Conservation (phyloP, 2,329 filamentous ascomycete genomes). For the Verticillium zaregamsianum region DNA sequence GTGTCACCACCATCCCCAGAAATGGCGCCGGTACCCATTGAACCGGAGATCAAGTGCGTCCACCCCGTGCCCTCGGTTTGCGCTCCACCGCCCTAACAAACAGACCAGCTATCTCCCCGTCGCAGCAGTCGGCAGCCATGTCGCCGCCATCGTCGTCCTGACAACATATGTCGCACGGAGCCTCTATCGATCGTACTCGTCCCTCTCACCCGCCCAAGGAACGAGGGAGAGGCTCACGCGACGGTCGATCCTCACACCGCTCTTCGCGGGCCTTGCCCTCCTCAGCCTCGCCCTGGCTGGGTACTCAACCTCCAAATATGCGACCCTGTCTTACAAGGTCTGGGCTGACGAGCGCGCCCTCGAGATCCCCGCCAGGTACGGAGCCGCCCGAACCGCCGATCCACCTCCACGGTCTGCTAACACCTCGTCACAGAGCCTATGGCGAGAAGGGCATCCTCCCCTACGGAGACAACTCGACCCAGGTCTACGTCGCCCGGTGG, state of each 20-base stretch:
- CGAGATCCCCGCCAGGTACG: constrained; percentile 29
- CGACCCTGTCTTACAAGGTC: constrained; percentile 41
- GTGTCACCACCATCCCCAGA: background rate
- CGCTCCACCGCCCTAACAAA: constrained; percentile 10
- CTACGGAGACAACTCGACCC: constrained; percentile 20
- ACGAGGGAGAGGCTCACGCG: constrained; percentile 25
- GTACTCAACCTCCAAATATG: constrained; percentile 38
- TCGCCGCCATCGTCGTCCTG: constrained; percentile 12
- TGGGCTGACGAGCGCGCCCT: constrained; percentile 41
- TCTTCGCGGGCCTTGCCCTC: constrained; percentile 39
- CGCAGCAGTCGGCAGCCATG: constrained; percentile 14
- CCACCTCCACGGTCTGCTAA: background rate
- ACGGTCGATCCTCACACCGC: constrained; percentile 21
- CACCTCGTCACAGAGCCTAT: constrained; percentile 14
- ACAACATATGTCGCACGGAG: constrained; percentile 15
- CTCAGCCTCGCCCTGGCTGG: constrained; percentile 38
- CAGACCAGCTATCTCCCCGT: constrained; percentile 10
- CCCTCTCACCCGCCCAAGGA: constrained; percentile 28
- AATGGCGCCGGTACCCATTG: constrained; percentile 20
- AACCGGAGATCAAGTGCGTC: constrained; percentile 16
- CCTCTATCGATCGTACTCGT: constrained; percentile 18
- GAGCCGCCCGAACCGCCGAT: constrained; percentile 1
- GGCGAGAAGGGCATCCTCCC: constrained; percentile 30
- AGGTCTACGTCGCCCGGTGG: constrained; percentile 44
- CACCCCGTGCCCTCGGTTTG: background rate